Evolutionary conservation across 2,329 filamentous ascomycete genomes (phyloP).

Genomic region (Colletotrichum karsti): DNA sequence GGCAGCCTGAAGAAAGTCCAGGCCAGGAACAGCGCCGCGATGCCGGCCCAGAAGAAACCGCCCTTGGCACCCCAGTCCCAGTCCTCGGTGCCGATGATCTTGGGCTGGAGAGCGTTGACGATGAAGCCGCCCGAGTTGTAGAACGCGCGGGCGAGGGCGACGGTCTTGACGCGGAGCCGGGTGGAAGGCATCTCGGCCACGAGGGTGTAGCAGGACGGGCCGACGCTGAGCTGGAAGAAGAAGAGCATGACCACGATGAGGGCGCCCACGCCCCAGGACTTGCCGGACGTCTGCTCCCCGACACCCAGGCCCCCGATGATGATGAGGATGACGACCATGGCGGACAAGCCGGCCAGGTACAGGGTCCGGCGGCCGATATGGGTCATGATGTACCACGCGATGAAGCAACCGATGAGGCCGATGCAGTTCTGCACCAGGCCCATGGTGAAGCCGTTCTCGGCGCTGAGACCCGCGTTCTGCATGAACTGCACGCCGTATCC

Average conservation of each 20-base stretch:
- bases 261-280: slow-evolving; percentile 46
- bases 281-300: slow-evolving; percentile 40
- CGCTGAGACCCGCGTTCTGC: slow-evolving; percentile 36
- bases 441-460: slow-evolving; percentile 42
- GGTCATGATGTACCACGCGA: slow-evolving; percentile 48
- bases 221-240: slow-evolving; percentile 46
- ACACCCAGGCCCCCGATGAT: slow-evolving; percentile 43
- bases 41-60: slow-evolving; percentile 38
- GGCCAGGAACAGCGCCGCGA: slow-evolving; percentile 37
- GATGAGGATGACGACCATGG: slow-evolving; percentile 48
- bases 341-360: slow-evolving; percentile 46
- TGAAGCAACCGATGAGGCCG: slow-evolving; percentile 50
- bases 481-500: slow-evolving; percentile 27
- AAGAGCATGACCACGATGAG: slow-evolving; percentile 54
- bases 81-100: slow-evolving; percentile 27
- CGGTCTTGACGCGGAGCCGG: slow-evolving; percentile 54
- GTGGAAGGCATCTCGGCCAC: slow-evolving; percentile 53
- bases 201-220: slow-evolving; percentile 53
- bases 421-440: slow-evolving; percentile 50
- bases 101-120: slow-evolving; percentile 34
- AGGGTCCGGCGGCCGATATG: slow-evolving; percentile 48
- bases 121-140: slow-evolving; percentile 52
- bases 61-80: slow-evolving; percentile 42
- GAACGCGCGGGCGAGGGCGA: slow-evolving; percentile 51
- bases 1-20: slow-evolving; percentile 41